These are phyloP conservation scores for Novymonas esmeraldas DNA, from an alignment of 208 protist genomes.

Conservation along the genomic window DNA sequence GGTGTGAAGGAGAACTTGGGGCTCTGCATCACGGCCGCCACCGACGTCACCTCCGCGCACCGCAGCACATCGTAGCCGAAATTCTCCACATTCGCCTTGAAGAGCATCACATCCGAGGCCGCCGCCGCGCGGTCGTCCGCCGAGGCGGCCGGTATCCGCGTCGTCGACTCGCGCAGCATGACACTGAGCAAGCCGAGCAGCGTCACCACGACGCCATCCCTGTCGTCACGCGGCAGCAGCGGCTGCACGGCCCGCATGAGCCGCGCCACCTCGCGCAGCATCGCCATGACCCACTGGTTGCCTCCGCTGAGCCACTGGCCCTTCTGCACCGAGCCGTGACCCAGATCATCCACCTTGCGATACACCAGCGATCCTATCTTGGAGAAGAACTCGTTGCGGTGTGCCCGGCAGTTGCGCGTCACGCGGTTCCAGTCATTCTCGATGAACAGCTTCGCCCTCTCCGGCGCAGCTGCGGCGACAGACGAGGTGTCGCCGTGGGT, in stretches of 20 bases:
- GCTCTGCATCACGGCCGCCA: slow-evolving; percentile 38
- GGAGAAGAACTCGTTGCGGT: slow-evolving; percentile 71
- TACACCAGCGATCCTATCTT: slow-evolving; percentile 72
- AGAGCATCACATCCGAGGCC: slow-evolving; percentile 81
- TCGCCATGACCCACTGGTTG: slow-evolving; percentile 90
- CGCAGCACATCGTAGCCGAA: slow-evolving; percentile 89
- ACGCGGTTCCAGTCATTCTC: slow-evolving; percentile 62
- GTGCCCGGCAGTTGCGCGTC: slow-evolving; percentile 48
- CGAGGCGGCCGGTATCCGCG: slow-evolving; percentile 33
- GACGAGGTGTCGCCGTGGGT: background rate
- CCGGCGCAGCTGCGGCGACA: background rate
- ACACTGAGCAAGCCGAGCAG: slow-evolving; percentile 68
- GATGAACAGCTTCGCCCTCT: slow-evolving; percentile 43
- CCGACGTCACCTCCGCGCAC: slow-evolving; percentile 55
- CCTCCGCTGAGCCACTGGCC: slow-evolving; percentile 54
- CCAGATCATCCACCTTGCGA: slow-evolving; percentile 73
- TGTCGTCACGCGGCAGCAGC: slow-evolving; percentile 62
- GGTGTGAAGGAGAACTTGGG: slow-evolving; percentile 37
- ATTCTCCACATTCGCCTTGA: slow-evolving; percentile 90
- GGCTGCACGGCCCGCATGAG: slow-evolving; percentile 69
- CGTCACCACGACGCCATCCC: slow-evolving; percentile 72
- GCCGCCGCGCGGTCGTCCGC: slow-evolving; percentile 35
- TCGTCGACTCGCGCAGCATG: slow-evolving; percentile 65
- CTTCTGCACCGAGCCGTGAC: slow-evolving; percentile 32
- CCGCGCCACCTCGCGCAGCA: slow-evolving; percentile 84